Evolutionary conservation across 441 rosid genomes (phyloP), one percentile per base, ranked within the genome.

Genomic region (Adansonia rubrostipa): DNA sequence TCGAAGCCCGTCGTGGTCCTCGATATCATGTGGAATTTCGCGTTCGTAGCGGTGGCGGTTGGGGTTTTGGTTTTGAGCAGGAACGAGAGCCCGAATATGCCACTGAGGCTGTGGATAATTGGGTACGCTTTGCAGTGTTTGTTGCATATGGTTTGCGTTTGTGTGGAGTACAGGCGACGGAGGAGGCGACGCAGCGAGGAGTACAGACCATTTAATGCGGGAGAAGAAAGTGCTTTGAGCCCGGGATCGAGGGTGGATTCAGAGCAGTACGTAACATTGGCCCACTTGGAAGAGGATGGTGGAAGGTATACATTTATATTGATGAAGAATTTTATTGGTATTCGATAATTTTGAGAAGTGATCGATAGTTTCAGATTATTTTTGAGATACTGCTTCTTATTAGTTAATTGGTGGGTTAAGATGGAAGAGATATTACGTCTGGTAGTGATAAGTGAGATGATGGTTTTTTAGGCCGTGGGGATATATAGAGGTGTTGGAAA

Each of bases 1-100:
- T 96, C 99, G 63, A 93, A 91, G 88, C 98, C 98, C 9, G 99
- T 96, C 79, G 99, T 96, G 79, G 76, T 96, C 62, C 96, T 96
- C 3, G 98, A 94, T 71, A 84, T 94, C 64, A 71, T 94, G 0
- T 96, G 97, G 99, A 96, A 96, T 79, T 81, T 94, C 17, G 93
- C 92, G 3, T 96, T 94, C 63, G 92, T 96, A 62, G 93, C 90
- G 11, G 93, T 88, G 76, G 98, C 97, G 1, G 75, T 75, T 9
- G 85, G 86, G 51, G 95, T 92, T 71, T 20, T 94, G 87, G 61
- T 96, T n/a, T 77, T 91, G 71, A 92, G 98, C 88, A 73, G 87
- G 73, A 80, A 86, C 1, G 98, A 96, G 85, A 78, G 70, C 40
- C 91, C 97, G 0, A 72, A 81, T 61, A 82, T 92, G 95, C 97